Base-by-base conservation (phyloP, 1,284 basidiomycete species). In the Irpex sp. region DNA sequence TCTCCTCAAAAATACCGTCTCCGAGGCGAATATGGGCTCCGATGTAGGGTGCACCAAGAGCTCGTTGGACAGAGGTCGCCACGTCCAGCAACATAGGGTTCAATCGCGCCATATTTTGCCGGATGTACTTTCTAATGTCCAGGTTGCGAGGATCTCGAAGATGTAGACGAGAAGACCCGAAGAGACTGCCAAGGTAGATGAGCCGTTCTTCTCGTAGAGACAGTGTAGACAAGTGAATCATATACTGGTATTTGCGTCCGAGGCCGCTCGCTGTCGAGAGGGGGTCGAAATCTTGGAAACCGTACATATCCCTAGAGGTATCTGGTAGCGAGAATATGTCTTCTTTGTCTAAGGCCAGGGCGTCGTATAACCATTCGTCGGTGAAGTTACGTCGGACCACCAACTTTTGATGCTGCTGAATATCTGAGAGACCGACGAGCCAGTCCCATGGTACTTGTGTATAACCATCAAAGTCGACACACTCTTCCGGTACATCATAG, bases 401-500 rank as follows among this genome's bases (percentile, higher is more conserved):
- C 19, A 86, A 64, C 10, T 70, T 69, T 63, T 83, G 80, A 18
- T 71, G 71, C 2, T 64, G 53, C 56, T 69, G 69, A 53, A 83
- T 62, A 7, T 63, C 58, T 2, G 74, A 68, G 4, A 83, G 67
- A 68, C 91, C 77, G 57, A 91, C 78, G n/a, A 93, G 74, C 79
- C 82, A 87, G 48, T 80, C 77, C 87, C 90, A 91, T 6, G 86
- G 78, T 9, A 90, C 70, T 58, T 80, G 71, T 3, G 88, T 89
- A 66, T 83, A 87, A 23, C 83, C 75, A 65, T 74, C 77, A 67
- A 82, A 85, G 58, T 80, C 80, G 39, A 78, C 69, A 66, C 90
- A 91, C 71, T 90, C 87, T 16, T 75, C 69, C 4, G 83, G 18
- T 28, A n/a, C 36, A 35, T 56, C 54, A 42, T 47, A 9, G 36